Evolutionary conservation across 768 basidiomycete genomes (phyloP), one percentile per base, ranked within the genome.

Genomic region (Mycena crocata): DNA sequence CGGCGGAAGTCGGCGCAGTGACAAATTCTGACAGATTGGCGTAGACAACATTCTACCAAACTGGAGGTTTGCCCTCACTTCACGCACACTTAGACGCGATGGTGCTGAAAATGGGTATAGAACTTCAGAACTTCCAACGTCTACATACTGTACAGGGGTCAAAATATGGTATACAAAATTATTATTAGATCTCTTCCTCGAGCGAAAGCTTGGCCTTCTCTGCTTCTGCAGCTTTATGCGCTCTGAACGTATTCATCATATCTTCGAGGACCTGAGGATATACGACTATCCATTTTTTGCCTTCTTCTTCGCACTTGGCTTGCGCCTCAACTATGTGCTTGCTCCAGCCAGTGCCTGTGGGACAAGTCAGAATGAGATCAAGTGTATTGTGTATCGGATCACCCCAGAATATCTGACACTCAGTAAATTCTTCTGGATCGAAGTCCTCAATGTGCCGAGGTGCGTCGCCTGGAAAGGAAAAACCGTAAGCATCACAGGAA

Each of bases 381-480:
- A n/a, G 13, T 12, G 19, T 19, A 21, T 7, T 19, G 10, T 23
- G 44, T 34, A n/a, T 26, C 4, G 26, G 26, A 23, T 34, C 32
- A 62, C 66, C 48, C n/a, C 49, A 63, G 26, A 50, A 60, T 14
- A 70, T 67, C 44, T 70, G 69, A 48, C 65, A 65, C 42, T 66
- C 69, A 17, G 60, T 51, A 17, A 67, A 59, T 54, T 70, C 69
- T n/a, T 24, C 50, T 31, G 71, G 62, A 68, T 71, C 60, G 55
- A 66, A 67, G 21, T 62, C 55, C 8, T 28, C 39, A 13, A n/a
- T 19, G 2, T 1, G 4, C 10, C 66, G 23, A 2, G 66, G 66
- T 17, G 66, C 60, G 2, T 37, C 60, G 55, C 66, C 66, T 67
- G 31, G 9, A 14, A 31, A n/a, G 1, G 19, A 17, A 24, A 40